Evolutionary conservation across 1,139 yeast species (phyloP).

Genomic region (Kluyveromyces sp.): DNA sequence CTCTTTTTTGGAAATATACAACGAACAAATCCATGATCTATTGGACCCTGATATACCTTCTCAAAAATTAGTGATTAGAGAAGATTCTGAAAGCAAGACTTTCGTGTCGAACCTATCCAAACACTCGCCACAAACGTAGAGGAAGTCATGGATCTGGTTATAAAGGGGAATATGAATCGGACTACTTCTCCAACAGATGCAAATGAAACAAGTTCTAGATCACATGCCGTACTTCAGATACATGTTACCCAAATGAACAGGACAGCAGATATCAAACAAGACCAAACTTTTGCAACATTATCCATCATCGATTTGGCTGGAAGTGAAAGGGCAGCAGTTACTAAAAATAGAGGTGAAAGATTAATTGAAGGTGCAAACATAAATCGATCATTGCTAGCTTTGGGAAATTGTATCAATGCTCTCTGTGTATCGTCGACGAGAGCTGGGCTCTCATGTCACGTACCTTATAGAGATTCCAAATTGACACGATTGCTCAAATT

Average conservation of each 20-base stretch:
- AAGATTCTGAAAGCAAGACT: conserved; percentile 60
- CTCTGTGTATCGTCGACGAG: conserved; percentile 39
- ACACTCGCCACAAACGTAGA: conserved; percentile 58
- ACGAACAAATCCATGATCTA: conserved; percentile 79
- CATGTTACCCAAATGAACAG: conserved; percentile 55
- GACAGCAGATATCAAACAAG: conserved; percentile 56
- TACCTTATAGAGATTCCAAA: conserved; percentile 88
- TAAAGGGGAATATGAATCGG: conserved; percentile 65
- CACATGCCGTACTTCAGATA: conserved; percentile 87
- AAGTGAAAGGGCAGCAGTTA: conserved; percentile 87
- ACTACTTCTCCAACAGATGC: conserved; percentile 88
- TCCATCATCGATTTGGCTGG: conserved; percentile 91
- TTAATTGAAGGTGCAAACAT: conserved; percentile 89
- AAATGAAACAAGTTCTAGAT: conserved; percentile 80
- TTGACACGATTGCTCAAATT: conserved; percentile 77
- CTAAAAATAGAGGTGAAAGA: conserved; percentile 72
- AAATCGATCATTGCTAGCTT: conserved; percentile 75
- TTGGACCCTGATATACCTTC: conserved; percentile 44
- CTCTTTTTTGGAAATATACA: conserved; percentile 80
- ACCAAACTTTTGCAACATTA: conserved; percentile 68
- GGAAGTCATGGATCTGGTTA: conserved; percentile 74
- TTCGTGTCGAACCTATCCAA: conserved; percentile 67
- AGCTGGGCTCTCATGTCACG: conserved; percentile 43
- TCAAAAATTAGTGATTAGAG: conserved; percentile 51
- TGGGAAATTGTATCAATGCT: conserved; percentile 93